Evolutionary conservation across 768 basidiomycete genomes (phyloP), one percentile per base, ranked within the genome.

Genomic region (Auriscalpium vulgare): DNA sequence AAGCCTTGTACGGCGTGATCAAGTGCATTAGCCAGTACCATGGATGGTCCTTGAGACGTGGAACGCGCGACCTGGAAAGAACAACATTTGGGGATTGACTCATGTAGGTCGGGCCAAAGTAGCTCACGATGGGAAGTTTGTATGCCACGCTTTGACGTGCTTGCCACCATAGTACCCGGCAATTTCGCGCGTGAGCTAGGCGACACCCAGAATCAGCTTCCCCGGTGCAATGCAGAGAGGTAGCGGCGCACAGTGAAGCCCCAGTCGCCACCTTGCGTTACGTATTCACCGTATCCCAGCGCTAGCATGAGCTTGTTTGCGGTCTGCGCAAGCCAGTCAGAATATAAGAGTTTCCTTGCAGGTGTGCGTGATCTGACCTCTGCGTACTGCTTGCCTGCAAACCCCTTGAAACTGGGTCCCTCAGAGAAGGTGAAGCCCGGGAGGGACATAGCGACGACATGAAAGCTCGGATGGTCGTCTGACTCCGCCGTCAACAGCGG

Each of bases 71-170:
- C 4, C 53, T 54, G 17, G 46, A 11, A 21, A 21, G 36, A 23
- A 14, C 7, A 5, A 50, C 16, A 14, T 16, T 10, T 9, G 9
- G 17, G 45, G 10, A 8, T 29, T n/a, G 36, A 17, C 2, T 7
- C 3, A 37, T 4, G 6, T 8, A 51, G 16, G 50, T 17, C 10
- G 4, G 0, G 16, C 2, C 10, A 19, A 14, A 13, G 11, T 16
- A 11, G 64, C 75, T 56, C 56, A 80, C 79, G 71, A 0, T 0
- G 75, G 71, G 46, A 74, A 62, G 57, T 80, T 82, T 1, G 78
- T 75, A 59, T 82, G 80, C 72, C 75, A 79, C 0, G 78, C 80
- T 62, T 79, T 82, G 62, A 63, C 65, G 50, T 79, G 67, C 45
- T 72, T 76, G 34, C 62, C 65, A 8, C 76, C 76, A 29, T 75